Conservation (phyloP, 345 rosid species). For the Melaleuca quinquenervia region DNA sequence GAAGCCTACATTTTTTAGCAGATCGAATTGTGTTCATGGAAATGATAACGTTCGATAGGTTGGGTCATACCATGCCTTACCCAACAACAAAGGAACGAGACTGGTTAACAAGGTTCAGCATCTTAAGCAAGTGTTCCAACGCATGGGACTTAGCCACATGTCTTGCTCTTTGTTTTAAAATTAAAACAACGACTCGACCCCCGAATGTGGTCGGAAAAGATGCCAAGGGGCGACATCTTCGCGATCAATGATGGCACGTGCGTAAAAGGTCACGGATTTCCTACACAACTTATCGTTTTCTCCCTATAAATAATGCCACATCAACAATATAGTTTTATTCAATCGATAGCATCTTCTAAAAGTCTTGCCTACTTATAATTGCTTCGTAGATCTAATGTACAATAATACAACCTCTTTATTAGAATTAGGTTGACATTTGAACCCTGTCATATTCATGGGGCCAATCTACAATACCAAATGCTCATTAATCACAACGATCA, state of each 20-base stretch:
- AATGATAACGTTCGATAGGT: neutral
- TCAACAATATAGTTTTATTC: neutral
- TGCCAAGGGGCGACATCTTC: neutral
- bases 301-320: too few relatives aligned
- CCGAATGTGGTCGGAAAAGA: neutral
- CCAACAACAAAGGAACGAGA: neutral
- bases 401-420: constrained; percentile 72
- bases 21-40: neutral
- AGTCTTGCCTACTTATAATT: neutral
- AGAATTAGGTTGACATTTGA: constrained; percentile 67
- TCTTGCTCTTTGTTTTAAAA: neutral
- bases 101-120: neutral
- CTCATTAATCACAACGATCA: neutral
- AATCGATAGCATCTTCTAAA: neutral
- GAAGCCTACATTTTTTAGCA: neutral
- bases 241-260: neutral
- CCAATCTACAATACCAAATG: constrained; percentile 57
- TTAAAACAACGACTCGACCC: neutral
- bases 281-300: too few relatives aligned
- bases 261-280: neutral
- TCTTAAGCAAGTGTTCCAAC: neutral
- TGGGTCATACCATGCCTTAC: neutral
- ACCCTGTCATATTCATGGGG: constrained; percentile 69
- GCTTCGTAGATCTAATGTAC: constrained; percentile 26
- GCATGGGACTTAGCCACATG: neutral